A percentile compares a stretch with the other conserved stretches of the same genome.
Evolutionary conservation across 306 rosid genomes (phyloP).

Genomic region (Lathyrus oleraceus): DNA sequence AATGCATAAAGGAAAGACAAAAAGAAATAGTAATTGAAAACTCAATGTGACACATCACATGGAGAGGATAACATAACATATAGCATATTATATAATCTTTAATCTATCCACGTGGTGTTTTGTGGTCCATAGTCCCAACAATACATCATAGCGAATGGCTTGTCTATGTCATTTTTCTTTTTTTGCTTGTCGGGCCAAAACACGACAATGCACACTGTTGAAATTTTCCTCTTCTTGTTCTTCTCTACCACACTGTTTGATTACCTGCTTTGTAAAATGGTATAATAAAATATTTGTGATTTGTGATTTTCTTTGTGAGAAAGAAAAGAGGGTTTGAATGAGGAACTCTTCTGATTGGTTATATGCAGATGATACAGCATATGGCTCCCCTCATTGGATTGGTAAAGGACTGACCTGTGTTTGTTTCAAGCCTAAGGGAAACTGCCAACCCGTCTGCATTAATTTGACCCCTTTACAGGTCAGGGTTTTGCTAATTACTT

Average conservation of each 20-base stretch:
- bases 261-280: background rate
- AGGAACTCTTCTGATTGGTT: constrained; percentile 41
- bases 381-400: constrained; percentile 72
- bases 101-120: constrained; percentile 41
- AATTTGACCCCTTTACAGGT: constrained; percentile 80
- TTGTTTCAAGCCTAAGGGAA: constrained; percentile 87
- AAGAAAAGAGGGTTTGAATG: constrained; percentile 30
- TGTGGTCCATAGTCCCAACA: constrained; percentile 37
- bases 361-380: constrained; percentile 61
- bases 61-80: background rate
- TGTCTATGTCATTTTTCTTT: constrained; percentile 38
- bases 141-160: constrained; percentile 39
- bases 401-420: constrained; percentile 86
- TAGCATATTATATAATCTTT: background rate
- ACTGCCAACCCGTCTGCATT: constrained; percentile 57
- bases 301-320: constrained; percentile 16
- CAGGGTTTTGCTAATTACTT: background rate
- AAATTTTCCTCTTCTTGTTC: constrained; percentile 25
- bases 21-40: background rate
- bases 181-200: constrained; percentile 45
- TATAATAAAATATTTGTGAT: background rate
- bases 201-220: constrained; percentile 44
- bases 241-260: constrained; percentile 23
- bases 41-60: background rate
- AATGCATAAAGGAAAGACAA: background rate